Conservation (phyloP, 768 basidiomycete genomes). For the Tulasnella sp. region DNA sequence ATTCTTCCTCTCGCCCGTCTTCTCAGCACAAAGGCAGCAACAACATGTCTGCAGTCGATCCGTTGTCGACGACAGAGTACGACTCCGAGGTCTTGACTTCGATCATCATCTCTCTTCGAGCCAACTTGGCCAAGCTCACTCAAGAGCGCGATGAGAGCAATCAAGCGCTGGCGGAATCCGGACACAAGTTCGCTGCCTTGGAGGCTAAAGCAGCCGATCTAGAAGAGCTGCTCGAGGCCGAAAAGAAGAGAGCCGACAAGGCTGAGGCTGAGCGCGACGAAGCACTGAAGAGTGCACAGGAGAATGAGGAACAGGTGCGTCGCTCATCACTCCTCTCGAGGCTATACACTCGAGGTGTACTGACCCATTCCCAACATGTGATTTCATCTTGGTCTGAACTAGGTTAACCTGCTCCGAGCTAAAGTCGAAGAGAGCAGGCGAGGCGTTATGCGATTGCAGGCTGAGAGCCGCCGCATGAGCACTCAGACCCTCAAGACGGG, state of each 20-base stretch:
- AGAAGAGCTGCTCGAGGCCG: conserved; percentile 39
- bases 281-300: conserved; percentile 49
- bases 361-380: background rate
- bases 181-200: conserved; percentile 65
- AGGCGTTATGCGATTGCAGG: conserved; percentile 84
- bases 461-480: conserved; percentile 53
- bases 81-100: conserved; percentile 78
- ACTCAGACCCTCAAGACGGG: conserved; percentile 45
- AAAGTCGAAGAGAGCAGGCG: conserved; percentile 85
- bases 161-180: conserved; percentile 57
- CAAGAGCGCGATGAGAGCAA: conserved; percentile 73
- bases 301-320: conserved; percentile 63
- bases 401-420: conserved; percentile 71
- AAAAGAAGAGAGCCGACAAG: conserved; percentile 19
- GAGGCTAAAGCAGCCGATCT: conserved; percentile 55
- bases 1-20: conserved; percentile 53
- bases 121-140: conserved; percentile 63
- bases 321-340: background rate
- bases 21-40: conserved; percentile 46
- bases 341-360: background rate
- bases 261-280: conserved; percentile 38
- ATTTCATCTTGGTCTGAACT: conserved; percentile 39
- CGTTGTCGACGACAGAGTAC: conserved; percentile 50
- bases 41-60: background rate
- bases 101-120: conserved; percentile 71